phyloP scores from a whole-genome alignment of 352 stramenopile species.

The Pythium phragmitis region DNA sequence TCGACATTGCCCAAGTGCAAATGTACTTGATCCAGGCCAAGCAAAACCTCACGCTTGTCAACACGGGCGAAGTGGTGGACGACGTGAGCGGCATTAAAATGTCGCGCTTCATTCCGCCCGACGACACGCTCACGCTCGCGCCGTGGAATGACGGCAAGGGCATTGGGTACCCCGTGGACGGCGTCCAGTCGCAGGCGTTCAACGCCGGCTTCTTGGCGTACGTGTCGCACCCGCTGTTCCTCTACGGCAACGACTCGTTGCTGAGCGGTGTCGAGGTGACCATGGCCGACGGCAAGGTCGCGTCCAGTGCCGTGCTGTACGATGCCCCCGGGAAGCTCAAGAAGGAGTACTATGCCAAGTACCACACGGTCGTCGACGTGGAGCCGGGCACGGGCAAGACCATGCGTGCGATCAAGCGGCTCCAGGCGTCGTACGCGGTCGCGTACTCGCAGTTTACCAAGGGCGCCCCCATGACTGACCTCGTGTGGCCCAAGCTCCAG shows the following conservation, averaged over 20 bases:
- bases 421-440: conserved; percentile 57
- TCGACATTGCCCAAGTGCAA: conserved; percentile 22
- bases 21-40: conserved; percentile 51
- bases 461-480: conserved; percentile 53
- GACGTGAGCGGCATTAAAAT: conserved; percentile 45
- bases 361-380: conserved; percentile 66
- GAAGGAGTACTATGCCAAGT: conserved; percentile 39
- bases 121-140: conserved; percentile 38
- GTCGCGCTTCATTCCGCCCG: conserved; percentile 44
- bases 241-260: conserved; percentile 57
- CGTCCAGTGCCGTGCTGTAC: conserved; percentile 48
- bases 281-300: conserved; percentile 40
- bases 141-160: conserved; percentile 36
- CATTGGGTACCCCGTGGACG: conserved; percentile 56
- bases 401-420: conserved; percentile 63
- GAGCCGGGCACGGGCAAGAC: conserved; percentile 71
- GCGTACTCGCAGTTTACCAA: conserved; percentile 37
- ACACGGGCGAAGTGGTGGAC: conserved; percentile 38
- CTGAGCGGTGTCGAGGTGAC: conserved; percentile 54
- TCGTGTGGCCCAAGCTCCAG: conserved; percentile 51
- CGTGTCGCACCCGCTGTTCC: conserved; percentile 66
- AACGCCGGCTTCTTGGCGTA: conserved; percentile 66
- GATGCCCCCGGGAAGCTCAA: conserved; percentile 44
- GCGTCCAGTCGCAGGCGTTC: conserved; percentile 66
- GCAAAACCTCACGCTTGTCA: conserved; percentile 51